A percentile compares a stretch with the other conserved stretches of the same genome.
Evolutionary conservation across 805 yeast species (phyloP).

Genomic region (Wickerhamomyces queroliae): DNA sequence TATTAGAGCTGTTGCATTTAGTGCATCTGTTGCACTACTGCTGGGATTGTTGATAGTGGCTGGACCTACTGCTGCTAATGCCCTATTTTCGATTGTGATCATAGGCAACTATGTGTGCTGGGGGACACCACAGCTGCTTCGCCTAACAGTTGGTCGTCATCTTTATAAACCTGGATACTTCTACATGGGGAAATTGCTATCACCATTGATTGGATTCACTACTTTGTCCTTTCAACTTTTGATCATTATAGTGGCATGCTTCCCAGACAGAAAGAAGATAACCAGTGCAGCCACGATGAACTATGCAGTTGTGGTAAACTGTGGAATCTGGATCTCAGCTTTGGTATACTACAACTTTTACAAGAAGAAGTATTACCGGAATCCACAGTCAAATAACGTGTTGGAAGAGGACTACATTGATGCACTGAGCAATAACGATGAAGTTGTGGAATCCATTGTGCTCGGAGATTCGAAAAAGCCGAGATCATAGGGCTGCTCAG

Average conservation of each 20-base stretch:
- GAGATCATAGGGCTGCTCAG: too few species aligned
- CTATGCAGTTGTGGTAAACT: constrained; percentile 57
- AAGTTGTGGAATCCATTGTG: too few species aligned
- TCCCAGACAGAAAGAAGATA: constrained; percentile 45
- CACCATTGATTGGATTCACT: constrained; percentile 39
- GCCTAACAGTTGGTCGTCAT: constrained; percentile 38
- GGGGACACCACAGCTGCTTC: constrained; percentile 33
- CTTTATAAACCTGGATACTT: constrained; percentile 63
- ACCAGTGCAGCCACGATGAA: constrained; percentile 39
- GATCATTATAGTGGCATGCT: constrained; percentile 52
- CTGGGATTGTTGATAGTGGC: constrained; percentile 35
- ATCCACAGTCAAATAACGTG: constrained; percentile 33
- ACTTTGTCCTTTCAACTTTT: constrained; percentile 46
- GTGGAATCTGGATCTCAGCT: constrained; percentile 50
- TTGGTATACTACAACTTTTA: constrained; percentile 41
- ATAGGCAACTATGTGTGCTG: constrained; percentile 39
- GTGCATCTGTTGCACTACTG: constrained; percentile 29
- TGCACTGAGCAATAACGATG: too few species aligned
- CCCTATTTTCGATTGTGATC: constrained; percentile 36
- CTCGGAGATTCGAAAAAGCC: too few species aligned
- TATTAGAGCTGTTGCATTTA: constrained; percentile 48
- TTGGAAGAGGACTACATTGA: constrained; percentile 9
- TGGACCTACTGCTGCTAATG: constrained; percentile 37
- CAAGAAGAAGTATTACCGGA: constrained; percentile 47
- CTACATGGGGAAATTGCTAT: constrained; percentile 45